Evolutionary conservation across 805 yeast species (phyloP), one percentile per base, ranked within the genome.

Genomic region (Wickerhamiella australiensis): DNA sequence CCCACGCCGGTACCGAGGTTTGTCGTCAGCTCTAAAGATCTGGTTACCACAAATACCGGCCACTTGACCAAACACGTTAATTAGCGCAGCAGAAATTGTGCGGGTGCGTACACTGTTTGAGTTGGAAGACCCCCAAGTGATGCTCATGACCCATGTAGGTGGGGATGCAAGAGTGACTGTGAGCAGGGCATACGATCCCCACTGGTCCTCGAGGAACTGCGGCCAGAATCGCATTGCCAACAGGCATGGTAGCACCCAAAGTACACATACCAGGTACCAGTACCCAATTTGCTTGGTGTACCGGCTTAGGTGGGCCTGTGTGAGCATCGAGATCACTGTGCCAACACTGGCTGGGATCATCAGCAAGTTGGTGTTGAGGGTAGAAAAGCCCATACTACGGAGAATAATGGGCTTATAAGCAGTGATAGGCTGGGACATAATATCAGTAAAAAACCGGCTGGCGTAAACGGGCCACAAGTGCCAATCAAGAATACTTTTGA

Each of bases 391-490:
- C 54, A 78, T 59, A 35, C 58, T 55, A 55, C 68, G 71, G 59
- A 79, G 62, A 3, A 71, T 68, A 47, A 78, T 58, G 0, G 80
- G 73, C 61, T 77, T 54, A 61, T 79, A 79, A 2, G 59, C 55
- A 13, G 57, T 52, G n/a, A 68, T 57, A 1, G 74, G 69, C n/a
- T 57, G 51, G 2, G 58, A 52, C 9, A 73, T 72, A 21, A 71
- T 60, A 53, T 65, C 67, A 15, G 64, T 64, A 13, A 75, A 52
- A 9, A 78, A 41, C 15, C 83, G 76, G 42, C 72, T 55, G 3
- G 70, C 50, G 54, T 75, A 77, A 33, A 77, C 60, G 23, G 83
- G 82, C 74, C 79, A 69, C 52, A 78, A 51, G 58, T 76, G 75
- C 57, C 67, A 75, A 57, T 79, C 83, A 1, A 55, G 40, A 11